These are phyloP conservation scores for Chytriomyces sp. DNA, from an alignment of 192 early-diverging fungal genomes.

Conservation along the genomic window DNA sequence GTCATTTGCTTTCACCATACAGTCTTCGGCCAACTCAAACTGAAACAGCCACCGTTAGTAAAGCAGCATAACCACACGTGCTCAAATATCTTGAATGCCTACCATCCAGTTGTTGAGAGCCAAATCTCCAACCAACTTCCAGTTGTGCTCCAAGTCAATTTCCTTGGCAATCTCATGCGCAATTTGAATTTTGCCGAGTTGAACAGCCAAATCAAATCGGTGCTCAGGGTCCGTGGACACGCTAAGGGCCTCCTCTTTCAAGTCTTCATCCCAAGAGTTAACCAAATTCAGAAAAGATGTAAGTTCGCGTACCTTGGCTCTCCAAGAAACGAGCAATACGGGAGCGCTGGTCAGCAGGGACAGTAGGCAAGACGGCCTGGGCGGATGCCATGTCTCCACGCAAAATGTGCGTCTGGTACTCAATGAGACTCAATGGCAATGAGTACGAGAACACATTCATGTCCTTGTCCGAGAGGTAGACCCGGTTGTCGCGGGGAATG, in stretches of 20 bases:
- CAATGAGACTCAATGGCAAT: slow-evolving; percentile 90
- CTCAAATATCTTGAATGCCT: neutral
- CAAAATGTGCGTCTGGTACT: slow-evolving; percentile 97
- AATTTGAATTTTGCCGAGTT: slow-evolving; percentile 78
- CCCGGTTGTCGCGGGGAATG: slow-evolving; percentile 88
- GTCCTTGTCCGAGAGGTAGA: slow-evolving; percentile 94
- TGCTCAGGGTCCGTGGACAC: slow-evolving; percentile 97
- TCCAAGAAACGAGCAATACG: slow-evolving; percentile 95
- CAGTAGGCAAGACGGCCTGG: slow-evolving; percentile 74
- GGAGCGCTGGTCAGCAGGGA: slow-evolving; percentile 86
- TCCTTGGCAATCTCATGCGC: slow-evolving; percentile 86
- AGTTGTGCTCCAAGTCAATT: slow-evolving; percentile 85
- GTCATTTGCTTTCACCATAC: slow-evolving; percentile 85
- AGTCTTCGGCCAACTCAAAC: slow-evolving; percentile 88
- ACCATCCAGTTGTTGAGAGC: slow-evolving; percentile 88
- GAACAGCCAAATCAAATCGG: slow-evolving; percentile 92
- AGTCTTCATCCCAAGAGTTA: slow-evolving; percentile 42
- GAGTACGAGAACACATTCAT: slow-evolving; percentile 86
- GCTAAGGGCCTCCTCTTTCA: slow-evolving; percentile 89
- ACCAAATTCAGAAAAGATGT: neutral
- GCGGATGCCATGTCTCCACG: slow-evolving; percentile 90
- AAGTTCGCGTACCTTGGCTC: slow-evolving; percentile 60
- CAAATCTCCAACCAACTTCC: slow-evolving; percentile 89
- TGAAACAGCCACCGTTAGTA: slow-evolving; percentile 6
- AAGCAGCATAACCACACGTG: neutral